Conservation (phyloP, 495 filamentous ascomycete genomes). For the Lasiosphaeria miniovina region DNA sequence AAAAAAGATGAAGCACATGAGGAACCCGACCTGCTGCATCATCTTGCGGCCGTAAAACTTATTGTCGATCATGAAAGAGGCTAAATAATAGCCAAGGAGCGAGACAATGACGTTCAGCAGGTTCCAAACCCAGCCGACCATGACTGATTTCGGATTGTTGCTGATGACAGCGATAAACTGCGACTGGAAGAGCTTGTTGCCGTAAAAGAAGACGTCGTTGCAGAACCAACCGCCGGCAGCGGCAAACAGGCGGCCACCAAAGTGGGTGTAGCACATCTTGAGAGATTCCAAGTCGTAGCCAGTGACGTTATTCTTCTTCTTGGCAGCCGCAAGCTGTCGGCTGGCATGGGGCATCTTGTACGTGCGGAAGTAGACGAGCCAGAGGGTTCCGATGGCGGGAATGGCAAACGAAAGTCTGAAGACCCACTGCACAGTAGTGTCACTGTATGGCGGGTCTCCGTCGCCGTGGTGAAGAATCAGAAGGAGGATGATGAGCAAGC, state of each 20-base stretch:
- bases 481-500: conserved; percentile 74
- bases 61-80: conserved; percentile 77
- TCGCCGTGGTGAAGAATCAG: conserved; percentile 74
- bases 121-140: conserved; percentile 88
- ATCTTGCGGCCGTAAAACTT: conserved; percentile 88
- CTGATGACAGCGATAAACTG: conserved; percentile 79
- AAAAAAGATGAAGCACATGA: conserved; percentile 84
- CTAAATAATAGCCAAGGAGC: conserved; percentile 80
- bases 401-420: conserved; percentile 84
- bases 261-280: conserved; percentile 68
- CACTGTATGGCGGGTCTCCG: conserved; percentile 69
- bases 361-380: conserved; percentile 86
- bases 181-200: conserved; percentile 91
- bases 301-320: conserved; percentile 80
- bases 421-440: conserved; percentile 71
- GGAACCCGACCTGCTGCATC: conserved; percentile 89
- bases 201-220: conserved; percentile 97
- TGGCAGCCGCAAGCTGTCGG: conserved; percentile 70
- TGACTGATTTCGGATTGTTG: conserved; percentile 55
- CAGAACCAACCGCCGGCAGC: conserved; percentile 82
- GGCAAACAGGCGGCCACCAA: conserved; percentile 78
- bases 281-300: conserved; percentile 85
- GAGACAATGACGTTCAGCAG: conserved; percentile 79
- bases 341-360: conserved; percentile 77
- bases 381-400: conserved; percentile 82